phyloP scores from a whole-genome alignment of 2,329 filamentous ascomycete genomes.

The Aureobasidium sp. region DNA sequence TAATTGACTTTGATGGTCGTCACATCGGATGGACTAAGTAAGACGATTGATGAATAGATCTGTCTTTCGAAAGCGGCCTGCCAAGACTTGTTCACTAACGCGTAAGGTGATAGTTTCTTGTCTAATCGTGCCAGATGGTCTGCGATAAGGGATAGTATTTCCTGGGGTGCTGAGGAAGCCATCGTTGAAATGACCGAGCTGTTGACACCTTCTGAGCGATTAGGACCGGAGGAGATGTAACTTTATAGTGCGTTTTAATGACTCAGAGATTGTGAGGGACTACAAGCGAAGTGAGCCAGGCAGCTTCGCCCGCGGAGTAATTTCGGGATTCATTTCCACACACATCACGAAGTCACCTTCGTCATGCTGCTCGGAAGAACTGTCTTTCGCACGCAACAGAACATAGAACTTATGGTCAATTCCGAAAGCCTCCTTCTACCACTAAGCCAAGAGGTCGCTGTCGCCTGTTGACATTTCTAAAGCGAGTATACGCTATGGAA shows the following conservation, averaged over 20 bases:
- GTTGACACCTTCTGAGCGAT: background rate
- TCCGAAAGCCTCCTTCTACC: no score
- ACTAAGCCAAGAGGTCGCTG: no score
- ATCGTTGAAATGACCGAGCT: background rate
- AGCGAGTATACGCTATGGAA: no score
- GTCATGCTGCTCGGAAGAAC: no score
- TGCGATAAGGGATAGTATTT: background rate
- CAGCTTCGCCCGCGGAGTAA: background rate
- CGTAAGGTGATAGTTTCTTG: background rate
- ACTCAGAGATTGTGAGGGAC: background rate
- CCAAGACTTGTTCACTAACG: constrained; percentile 1
- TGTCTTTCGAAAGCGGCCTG: background rate
- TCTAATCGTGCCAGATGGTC: background rate
- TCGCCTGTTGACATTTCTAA: no score
- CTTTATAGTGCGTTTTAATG: background rate
- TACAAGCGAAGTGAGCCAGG: background rate
- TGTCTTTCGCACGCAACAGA: no score
- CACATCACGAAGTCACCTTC: no score
- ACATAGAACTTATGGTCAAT: no score
- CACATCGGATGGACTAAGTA: background rate
- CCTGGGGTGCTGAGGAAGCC: background rate
- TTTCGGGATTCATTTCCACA: background rate
- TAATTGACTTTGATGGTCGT: background rate
- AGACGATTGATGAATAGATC: background rate
- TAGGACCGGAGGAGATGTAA: background rate